Evolutionary conservation across 1,284 basidiomycete genomes (phyloP).

Genomic region (Psilocybe mexicana): DNA sequence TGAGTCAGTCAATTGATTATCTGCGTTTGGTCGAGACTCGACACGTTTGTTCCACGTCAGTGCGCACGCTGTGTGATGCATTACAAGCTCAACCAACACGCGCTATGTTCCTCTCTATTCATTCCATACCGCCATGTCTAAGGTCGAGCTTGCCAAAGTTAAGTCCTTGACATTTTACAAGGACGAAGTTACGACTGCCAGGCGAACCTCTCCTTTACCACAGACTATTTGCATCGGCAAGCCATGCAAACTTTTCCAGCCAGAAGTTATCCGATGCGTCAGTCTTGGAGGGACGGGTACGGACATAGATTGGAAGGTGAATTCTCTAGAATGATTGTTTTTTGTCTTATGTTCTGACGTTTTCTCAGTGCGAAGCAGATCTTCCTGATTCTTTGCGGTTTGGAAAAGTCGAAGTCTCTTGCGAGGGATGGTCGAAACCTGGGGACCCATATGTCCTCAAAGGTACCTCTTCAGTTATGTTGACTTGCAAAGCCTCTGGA

Average conservation of each 20-base stretch:
- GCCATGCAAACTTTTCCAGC: slow-evolving; percentile 74
- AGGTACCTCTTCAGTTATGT: slow-evolving; percentile 47
- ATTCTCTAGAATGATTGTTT: slow-evolving; percentile 18
- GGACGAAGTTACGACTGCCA: slow-evolving; percentile 60
- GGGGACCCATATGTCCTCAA: slow-evolving; percentile 85
- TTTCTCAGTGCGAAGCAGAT: slow-evolving; percentile 82
- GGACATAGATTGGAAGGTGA: slow-evolving; percentile 84
- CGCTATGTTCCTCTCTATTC: neutral
- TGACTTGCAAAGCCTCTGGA: neutral
- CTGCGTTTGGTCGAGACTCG: slow-evolving; percentile 23
- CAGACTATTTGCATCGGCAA: slow-evolving; percentile 84
- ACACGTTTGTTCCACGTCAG: slow-evolving; percentile 35
- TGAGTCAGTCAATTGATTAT: neutral
- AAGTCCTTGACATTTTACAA: slow-evolving; percentile 81
- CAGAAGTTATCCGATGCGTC: slow-evolving; percentile 84
- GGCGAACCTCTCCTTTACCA: slow-evolving; percentile 67
- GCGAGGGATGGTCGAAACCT: slow-evolving; percentile 84
- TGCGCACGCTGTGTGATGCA: neutral
- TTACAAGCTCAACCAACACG: neutral
- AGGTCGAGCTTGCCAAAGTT: slow-evolving; percentile 68
- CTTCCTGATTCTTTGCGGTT: slow-evolving; percentile 79
- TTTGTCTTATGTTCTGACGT: neutral
- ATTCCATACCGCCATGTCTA: slow-evolving; percentile 50
- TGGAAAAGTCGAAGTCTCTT: slow-evolving; percentile 78
- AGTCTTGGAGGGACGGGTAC: slow-evolving; percentile 72